Evolutionary conservation across 192 early-diverging fungal species (phyloP).

Genomic region (Kickxella alabastrina): DNA sequence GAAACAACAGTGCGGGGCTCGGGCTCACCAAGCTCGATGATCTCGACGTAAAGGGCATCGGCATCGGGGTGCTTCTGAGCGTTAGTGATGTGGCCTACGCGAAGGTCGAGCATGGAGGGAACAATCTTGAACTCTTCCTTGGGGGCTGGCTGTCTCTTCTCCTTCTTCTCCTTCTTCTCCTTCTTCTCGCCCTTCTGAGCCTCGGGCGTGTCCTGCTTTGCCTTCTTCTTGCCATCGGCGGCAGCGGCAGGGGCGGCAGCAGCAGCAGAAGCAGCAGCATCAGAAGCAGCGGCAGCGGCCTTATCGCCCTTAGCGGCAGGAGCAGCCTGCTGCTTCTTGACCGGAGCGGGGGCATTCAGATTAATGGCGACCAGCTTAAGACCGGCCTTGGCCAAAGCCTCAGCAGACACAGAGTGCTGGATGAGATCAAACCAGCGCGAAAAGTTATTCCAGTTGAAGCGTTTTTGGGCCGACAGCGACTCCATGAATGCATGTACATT

Average conservation of each 20-base stretch:
- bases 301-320: constrained; percentile 24
- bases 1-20: constrained; percentile 84
- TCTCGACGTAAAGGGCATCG: constrained; percentile 93
- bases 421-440: constrained; percentile 78
- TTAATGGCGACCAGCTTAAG: constrained; percentile 54
- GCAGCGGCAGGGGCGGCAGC: too few species aligned
- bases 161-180: constrained; percentile 54
- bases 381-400: constrained; percentile 43
- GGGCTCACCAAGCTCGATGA: constrained; percentile 86
- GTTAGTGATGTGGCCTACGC: constrained; percentile 82
- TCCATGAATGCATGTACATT: constrained; percentile 59
- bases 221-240: constrained; percentile 31
- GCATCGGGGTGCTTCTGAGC: constrained; percentile 92
- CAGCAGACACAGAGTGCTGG: constrained; percentile 59
- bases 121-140: constrained; percentile 50
- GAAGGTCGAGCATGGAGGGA: constrained; percentile 86
- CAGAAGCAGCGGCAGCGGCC: constrained; percentile 8
- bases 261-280: too few species aligned
- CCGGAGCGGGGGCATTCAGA: constrained; percentile 46
- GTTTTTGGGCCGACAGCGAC: constrained; percentile 54
- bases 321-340: constrained; percentile 51
- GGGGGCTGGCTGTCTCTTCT: constrained; percentile 53
- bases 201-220: constrained; percentile 53
- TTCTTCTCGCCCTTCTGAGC: background rate
- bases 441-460: constrained; percentile 58